Conservation (phyloP, 805 yeast species). For the Saccharomyces kudriavzevii region DNA sequence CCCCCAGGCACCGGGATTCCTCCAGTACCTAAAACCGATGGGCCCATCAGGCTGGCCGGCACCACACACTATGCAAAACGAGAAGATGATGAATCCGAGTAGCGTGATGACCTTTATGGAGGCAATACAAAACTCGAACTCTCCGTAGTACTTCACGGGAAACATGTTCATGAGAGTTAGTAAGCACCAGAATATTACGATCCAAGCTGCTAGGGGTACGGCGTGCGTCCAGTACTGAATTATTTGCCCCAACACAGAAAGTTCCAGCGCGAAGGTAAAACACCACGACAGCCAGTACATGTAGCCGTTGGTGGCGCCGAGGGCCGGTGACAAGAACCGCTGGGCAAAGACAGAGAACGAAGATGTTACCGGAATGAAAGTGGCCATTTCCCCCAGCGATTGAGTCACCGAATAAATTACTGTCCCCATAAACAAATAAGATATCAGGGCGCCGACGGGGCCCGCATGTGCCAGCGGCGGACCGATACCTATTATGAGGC, state of each 20-base stretch:
- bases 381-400: conserved; percentile 68
- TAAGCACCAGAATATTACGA: conserved; percentile 49
- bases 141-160: conserved; percentile 63
- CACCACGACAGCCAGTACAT: conserved; percentile 70
- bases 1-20: conserved; percentile 67
- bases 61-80: conserved; percentile 60
- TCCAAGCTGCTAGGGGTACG: conserved; percentile 66
- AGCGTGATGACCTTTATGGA: conserved; percentile 54
- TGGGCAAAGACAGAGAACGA: conserved; percentile 60
- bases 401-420: conserved; percentile 59
- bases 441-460: conserved; percentile 53
- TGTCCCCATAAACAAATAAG: conserved; percentile 54
- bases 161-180: conserved; percentile 44
- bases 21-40: conserved; percentile 68
- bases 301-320: conserved; percentile 63
- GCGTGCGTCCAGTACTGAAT: conserved; percentile 52
- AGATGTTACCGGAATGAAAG: conserved; percentile 55
- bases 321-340: conserved; percentile 53
- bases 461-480: conserved; percentile 24
- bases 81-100: conserved; percentile 54
- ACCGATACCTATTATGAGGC: conserved; percentile 49
- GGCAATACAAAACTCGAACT: conserved; percentile 64
- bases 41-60: conserved; percentile 52
- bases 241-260: conserved; percentile 58
- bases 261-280: conserved; percentile 60